Evolutionary conservation across 768 basidiomycete genomes (phyloP).

Genomic region (Russula olivacea): DNA sequence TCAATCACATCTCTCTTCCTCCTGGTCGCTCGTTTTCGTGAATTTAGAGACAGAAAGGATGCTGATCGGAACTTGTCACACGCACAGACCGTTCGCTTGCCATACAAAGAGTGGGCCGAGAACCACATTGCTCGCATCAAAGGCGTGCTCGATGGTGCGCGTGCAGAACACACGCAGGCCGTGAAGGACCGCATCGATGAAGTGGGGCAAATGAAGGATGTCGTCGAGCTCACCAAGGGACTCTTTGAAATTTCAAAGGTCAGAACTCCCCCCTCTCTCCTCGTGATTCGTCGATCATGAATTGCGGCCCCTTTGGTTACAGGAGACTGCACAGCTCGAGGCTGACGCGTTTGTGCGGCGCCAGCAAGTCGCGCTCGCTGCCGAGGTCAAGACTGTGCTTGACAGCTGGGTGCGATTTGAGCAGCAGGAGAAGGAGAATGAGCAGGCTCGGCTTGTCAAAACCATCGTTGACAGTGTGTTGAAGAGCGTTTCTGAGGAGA

Average conservation of each 20-base stretch:
- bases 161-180: conserved; percentile 85
- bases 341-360: conserved; percentile 82
- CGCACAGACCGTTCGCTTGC: conserved; percentile 65
- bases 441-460: conserved; percentile 89
- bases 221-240: conserved; percentile 81
- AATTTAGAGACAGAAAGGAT: background rate
- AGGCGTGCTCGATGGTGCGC: conserved; percentile 71
- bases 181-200: conserved; percentile 90
- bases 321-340: conserved; percentile 93
- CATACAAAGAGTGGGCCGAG: conserved; percentile 90
- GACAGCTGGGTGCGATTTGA: conserved; percentile 99
- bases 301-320: background rate
- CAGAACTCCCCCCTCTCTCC: conserved; percentile 18
- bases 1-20: background rate
- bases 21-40: background rate
- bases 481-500: conserved; percentile 77
- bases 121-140: conserved; percentile 81
- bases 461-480: conserved; percentile 85
- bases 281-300: background rate
- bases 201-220: conserved; percentile 93
- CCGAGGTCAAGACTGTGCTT: conserved; percentile 89
- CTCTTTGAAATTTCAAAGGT: conserved; percentile 94
- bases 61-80: background rate
- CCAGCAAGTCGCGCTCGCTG: conserved; percentile 79
- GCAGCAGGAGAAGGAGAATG: conserved; percentile 92